These are phyloP conservation scores for Ophiocordyceps camponoti-saundersi DNA, from an alignment of 2,329 filamentous ascomycete species.

Conservation along the genomic window DNA sequence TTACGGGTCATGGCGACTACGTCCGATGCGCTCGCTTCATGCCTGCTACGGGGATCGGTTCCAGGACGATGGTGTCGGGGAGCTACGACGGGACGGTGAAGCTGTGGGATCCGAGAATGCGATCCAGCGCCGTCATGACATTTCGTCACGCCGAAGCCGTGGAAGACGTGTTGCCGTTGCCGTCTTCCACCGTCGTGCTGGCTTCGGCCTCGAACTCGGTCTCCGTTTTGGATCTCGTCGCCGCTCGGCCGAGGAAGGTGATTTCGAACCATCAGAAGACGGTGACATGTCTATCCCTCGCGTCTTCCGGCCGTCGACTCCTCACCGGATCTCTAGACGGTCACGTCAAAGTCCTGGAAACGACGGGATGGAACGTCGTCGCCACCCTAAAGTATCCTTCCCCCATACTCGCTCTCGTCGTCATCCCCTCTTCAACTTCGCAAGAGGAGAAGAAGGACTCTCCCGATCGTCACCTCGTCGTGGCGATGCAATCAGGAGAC, in stretches of 20 bases:
- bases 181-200: slow-evolving; percentile 71
- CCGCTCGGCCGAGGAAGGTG: slow-evolving; percentile 70
- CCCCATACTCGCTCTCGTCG: slow-evolving; percentile 69
- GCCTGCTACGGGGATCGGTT: slow-evolving; percentile 41
- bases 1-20: slow-evolving; percentile 82
- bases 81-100: slow-evolving; percentile 90
- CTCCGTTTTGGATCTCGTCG: slow-evolving; percentile 81
- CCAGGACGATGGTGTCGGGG: slow-evolving; percentile 70
- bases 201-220: slow-evolving; percentile 76
- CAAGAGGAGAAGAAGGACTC: slow-evolving; percentile 10
- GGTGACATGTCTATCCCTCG: slow-evolving; percentile 71
- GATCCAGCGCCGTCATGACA: slow-evolving; percentile 58
- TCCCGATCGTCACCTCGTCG: slow-evolving; percentile 83
- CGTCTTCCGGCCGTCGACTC: slow-evolving; percentile 63
- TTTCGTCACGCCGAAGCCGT: slow-evolving; percentile 89
- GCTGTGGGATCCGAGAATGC: slow-evolving; percentile 77
- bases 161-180: slow-evolving; percentile 74
- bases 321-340: slow-evolving; percentile 84
- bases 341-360: slow-evolving; percentile 95
- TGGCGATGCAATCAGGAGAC: slow-evolving; percentile 90
- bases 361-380: slow-evolving; percentile 89
- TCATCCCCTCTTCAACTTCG: slow-evolving; percentile 33
- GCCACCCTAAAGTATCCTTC: slow-evolving; percentile 84
- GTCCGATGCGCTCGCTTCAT: slow-evolving; percentile 79
- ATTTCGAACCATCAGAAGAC: slow-evolving; percentile 96